These are phyloP conservation scores for Mycena amicta DNA, from an alignment of 768 basidiomycete genomes.

Conservation along the genomic window DNA sequence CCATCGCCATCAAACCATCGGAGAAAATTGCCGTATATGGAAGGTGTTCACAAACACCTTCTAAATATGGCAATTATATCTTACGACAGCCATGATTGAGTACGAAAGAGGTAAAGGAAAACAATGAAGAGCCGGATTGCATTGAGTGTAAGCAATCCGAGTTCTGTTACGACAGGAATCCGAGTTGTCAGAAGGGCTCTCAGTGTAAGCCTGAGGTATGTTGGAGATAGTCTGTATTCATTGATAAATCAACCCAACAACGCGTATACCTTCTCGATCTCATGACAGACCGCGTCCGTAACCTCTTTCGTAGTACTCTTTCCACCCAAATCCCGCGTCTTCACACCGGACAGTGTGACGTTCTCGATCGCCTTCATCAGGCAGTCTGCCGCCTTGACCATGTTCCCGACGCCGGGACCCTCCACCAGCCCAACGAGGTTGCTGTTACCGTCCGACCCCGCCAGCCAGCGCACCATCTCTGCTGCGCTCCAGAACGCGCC, in stretches of 20 bases:
- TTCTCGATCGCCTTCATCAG: constrained; percentile 45
- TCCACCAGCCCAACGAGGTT: constrained; percentile 33
- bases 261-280: constrained; percentile 44
- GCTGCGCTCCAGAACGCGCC: constrained; percentile 57
- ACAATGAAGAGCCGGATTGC: neutral
- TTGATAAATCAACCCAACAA: neutral
- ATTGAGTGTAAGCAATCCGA: constrained; percentile 46
- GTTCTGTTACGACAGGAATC: constrained; percentile 34
- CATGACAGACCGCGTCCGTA: constrained; percentile 68
- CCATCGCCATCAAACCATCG: neutral
- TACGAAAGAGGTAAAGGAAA: no score
- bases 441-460: constrained; percentile 19
- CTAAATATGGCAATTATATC: neutral
- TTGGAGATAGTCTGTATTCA: neutral
- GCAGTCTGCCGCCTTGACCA: constrained; percentile 39
- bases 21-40: neutral
- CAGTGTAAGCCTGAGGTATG: neutral
- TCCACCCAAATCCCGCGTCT: constrained; percentile 74
- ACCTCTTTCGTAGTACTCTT: constrained; percentile 58
- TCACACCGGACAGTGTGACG: constrained; percentile 37
- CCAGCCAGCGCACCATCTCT: constrained; percentile 51
- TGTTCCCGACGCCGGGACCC: constrained; percentile 35
- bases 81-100: neutral
- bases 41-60: neutral
- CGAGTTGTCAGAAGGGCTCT: neutral